Base-by-base conservation (phyloP, 1,284 basidiomycete genomes). In the Papiliotrema fonsecae region DNA sequence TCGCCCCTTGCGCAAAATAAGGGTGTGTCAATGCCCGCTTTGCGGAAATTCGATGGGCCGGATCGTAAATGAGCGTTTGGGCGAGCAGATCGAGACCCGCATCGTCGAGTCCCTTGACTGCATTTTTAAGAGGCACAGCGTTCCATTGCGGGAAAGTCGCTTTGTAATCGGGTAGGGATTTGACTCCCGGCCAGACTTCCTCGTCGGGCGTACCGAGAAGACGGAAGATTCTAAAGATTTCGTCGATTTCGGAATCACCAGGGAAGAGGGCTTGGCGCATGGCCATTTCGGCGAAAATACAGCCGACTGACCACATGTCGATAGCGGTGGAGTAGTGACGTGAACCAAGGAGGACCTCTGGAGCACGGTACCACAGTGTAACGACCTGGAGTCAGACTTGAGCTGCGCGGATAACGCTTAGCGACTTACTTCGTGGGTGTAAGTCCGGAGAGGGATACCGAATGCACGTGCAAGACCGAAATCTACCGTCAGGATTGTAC, bases 171-270 rank as follows among this genome's bases (percentile, higher is more conserved):
- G 94, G 92, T 48, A 99, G 73, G 48, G 80, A 77, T 60, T 82
- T 83, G 30, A 98, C 86, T 4, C 92, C 92, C 0, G 93, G 94
- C 94, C 94, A 98, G 9, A 76, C 77, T 30, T 88, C 83, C 64
- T 97, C 93, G 62, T 83, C 87, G 2, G 94, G 94, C n/a, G 96
- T 98, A 19, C 94, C 94, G 44, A 97, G 80, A 28, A 93, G 80
- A 64, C 91, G 83, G 81, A 98, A 98, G 67, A 97, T 98, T 75
- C 92, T 89, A 82, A 97, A 98, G 62, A 98, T 98, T 77, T 98
- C 93, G 76, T 98, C 94, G 64, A 98, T 98, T 75, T 98, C 94
- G 25, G 92, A 97, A 76, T 98, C 94, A 9, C 96, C 94, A 13
- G 94, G 92, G 81, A 97, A 97, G 22, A 97, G 79, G 2, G 94